Percentiles rank a stretch among this genome's conserved stretches.
These are phyloP conservation scores for bread wheat (Triticum aestivum) DNA, from an alignment of 176 grass and related monocot genomes.

Conservation along the genomic window IWGSC_CS_RefSeq_v2.1 NC_057803.1:540782530-540783029, in stretches of 20 bases:
- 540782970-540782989: neutral
- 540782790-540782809: neutral
- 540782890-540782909: neutral
- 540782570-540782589: conserved; percentile 55
- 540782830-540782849: neutral
- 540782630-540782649: conserved; percentile 91
- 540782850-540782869: neutral
- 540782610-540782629: conserved; percentile 46
- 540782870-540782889: neutral
- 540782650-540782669: conserved; percentile 90
- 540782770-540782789: neutral
- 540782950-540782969: neutral
- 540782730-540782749: conserved; percentile 80
- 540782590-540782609: conserved; percentile 51
- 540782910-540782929: neutral
- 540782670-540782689: conserved; percentile 90
- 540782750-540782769: neutral
- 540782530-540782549: neutral
- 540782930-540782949: neutral
- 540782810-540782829: neutral
- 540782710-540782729: conserved; percentile 95
- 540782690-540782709: conserved; percentile 78
- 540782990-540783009: neutral
- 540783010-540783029: neutral
- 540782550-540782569: conserved; percentile 87